Evolutionary conservation across 768 basidiomycete species (phyloP).

Genomic region (Pulveroboletus sp.): DNA sequence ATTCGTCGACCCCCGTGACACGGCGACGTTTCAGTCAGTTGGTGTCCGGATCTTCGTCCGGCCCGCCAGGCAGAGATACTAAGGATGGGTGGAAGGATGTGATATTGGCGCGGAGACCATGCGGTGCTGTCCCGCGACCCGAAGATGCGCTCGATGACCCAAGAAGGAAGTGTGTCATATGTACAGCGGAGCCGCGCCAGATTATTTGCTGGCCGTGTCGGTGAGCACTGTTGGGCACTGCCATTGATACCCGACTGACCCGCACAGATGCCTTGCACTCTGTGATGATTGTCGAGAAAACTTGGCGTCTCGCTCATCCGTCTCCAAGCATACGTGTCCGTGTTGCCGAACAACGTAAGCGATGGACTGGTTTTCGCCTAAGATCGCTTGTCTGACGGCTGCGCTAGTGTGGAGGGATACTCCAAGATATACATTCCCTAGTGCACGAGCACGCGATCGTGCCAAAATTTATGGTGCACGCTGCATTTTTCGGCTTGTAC

Average conservation of each 20-base stretch:
- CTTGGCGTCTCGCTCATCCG: conserved; percentile 44
- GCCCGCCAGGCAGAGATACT: conserved; percentile 6
- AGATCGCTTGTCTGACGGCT: background rate
- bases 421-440: conserved; percentile 34
- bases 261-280: conserved; percentile 42
- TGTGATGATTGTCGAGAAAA: conserved; percentile 54
- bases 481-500: conserved; percentile 3
- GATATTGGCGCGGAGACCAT: conserved; percentile 22
- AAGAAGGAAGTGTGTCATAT: conserved; percentile 59
- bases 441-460: background rate
- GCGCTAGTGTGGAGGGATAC: conserved; percentile 30
- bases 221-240: conserved; percentile 33
- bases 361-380: background rate
- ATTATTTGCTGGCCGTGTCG: conserved; percentile 86
- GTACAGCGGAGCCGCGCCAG: conserved; percentile 60
- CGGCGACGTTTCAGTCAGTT: conserved; percentile 43
- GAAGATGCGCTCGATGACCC: conserved; percentile 23
- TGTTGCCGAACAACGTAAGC: conserved; percentile 48
- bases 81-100: conserved; percentile 29
- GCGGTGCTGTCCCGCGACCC: conserved; percentile 14
- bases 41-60: conserved; percentile 19
- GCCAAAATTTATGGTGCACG: conserved; percentile 1
- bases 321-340: conserved; percentile 47
- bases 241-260: background rate
- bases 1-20: conserved; percentile 43